These are phyloP conservation scores for Saccharomyces cerevisiae DNA, from an alignment of 805 yeast species.

Conservation along the genomic window DNA sequence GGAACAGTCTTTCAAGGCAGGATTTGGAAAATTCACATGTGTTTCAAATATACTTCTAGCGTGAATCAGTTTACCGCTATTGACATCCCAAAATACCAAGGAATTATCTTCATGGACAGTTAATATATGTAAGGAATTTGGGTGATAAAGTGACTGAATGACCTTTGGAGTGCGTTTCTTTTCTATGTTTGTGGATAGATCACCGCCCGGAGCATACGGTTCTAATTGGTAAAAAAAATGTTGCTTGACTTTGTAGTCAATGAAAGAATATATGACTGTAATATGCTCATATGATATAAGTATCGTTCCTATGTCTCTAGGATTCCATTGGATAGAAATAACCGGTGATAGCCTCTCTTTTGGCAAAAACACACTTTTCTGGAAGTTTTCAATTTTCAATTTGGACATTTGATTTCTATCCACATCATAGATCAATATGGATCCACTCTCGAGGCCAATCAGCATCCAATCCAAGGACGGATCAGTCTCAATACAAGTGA, in stretches of 20 bases:
- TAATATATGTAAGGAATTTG: constrained; percentile 79
- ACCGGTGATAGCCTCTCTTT: constrained; percentile 57
- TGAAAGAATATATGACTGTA: constrained; percentile 62
- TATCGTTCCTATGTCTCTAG: constrained; percentile 76
- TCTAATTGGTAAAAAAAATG: constrained; percentile 55
- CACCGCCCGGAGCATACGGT: constrained; percentile 68
- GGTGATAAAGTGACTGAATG: constrained; percentile 69
- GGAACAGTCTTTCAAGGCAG: constrained; percentile 11
- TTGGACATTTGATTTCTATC: constrained; percentile 67
- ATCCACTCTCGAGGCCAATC: constrained; percentile 73
- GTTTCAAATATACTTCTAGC: constrained; percentile 67
- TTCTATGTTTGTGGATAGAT: constrained; percentile 26
- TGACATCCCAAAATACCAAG: constrained; percentile 87
- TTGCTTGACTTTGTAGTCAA: constrained; percentile 49
- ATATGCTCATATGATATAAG: constrained; percentile 64
- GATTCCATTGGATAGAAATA: constrained; percentile 65
- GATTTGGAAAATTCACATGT: constrained; percentile 48
- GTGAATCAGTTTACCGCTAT: constrained; percentile 61
- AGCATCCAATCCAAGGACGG: constrained; percentile 84
- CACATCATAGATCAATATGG: constrained; percentile 64
- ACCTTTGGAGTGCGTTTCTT: constrained; percentile 36
- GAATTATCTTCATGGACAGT: constrained; percentile 79
- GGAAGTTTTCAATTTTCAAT: constrained; percentile 61
- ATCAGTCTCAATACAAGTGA: constrained; percentile 68
- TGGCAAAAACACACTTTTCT: constrained; percentile 47